Base-by-base conservation (phyloP, 2,329 filamentous ascomycete species). In the Fusarium sp. region DNA sequence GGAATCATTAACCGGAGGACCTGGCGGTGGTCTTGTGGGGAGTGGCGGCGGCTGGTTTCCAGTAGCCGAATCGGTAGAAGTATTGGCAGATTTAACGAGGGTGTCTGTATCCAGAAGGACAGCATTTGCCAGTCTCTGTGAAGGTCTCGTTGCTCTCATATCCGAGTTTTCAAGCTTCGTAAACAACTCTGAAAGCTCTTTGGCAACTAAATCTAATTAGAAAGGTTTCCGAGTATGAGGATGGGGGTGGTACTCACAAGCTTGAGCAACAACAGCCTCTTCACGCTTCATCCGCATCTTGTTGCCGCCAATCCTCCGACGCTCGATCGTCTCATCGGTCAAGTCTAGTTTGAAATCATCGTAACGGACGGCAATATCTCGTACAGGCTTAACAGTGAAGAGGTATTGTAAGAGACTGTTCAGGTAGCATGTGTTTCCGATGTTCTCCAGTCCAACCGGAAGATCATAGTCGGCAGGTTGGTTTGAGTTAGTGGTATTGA, bases 391-490 rank as follows among this genome's bases (percentile, higher is more conserved):
- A 58, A 98, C 88, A 0, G 94, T 97, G 78, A 97, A 98, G 71
- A 98, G 92, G 77, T 97, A 98, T 75, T 99, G 96, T 12, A 99
- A 85, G 50, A 99, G 87, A 80, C 95, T 98, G 83, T 99, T 99
- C 57, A 99, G 86, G 75, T 99, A 99, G 79, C 96, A 99, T 0
- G 97, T 99, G 76, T 99, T 99, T 63, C 96, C 94, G 60, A 98
- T 97, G 73, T 98, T 99, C 68, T 90, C 88, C 8, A 98, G 86
- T 0, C 96, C 96, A 23, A 97, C 92, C 1, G 96, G 96, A 79
- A 93, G 89, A 30, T 87, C 83, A 48, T 81, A 74, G 58, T 83
- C 75, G 16, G 76, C 75, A 5, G 74, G 58, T 41, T 55, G 66
- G 18, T 45, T 40, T 20, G 45, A 46, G 23, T 13, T 43, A 40